phyloP scores from a whole-genome alignment of 805 yeast genomes.

The Ogataea paradorogensis region DNA sequence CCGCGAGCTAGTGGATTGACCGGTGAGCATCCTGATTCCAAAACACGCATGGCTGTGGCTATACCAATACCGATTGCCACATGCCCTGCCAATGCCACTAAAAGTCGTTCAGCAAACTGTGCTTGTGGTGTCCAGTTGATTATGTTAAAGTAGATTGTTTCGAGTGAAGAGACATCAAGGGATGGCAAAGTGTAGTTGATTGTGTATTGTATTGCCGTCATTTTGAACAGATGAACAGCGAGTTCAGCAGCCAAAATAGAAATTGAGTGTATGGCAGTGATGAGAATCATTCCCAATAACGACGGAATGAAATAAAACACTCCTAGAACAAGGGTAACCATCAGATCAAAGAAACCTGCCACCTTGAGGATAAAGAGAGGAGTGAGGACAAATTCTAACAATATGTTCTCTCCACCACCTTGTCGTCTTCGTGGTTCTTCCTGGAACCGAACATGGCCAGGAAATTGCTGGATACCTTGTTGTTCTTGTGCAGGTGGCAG shows the following conservation, averaged over 20 bases:
- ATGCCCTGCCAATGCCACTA: conserved; percentile 23
- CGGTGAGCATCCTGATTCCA: conserved; percentile 32
- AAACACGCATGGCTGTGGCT: conserved; percentile 19
- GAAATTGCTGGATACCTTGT: background rate
- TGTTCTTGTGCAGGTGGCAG: background rate
- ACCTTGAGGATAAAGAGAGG: conserved; percentile 16
- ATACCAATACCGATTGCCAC: conserved; percentile 8
- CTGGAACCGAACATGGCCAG: conserved; percentile 1
- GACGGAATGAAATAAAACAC: conserved; percentile 27
- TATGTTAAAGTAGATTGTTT: conserved; percentile 14
- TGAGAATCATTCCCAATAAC: conserved; percentile 22
- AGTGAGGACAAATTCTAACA: conserved; percentile 15
- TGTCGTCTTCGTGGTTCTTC: conserved; percentile 11
- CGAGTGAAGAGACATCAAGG: conserved; percentile 6
- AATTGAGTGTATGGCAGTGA: conserved; percentile 15
- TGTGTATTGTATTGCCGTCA: background rate
- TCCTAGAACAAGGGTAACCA: conserved; percentile 21
- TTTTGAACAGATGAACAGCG: background rate
- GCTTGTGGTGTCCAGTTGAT: conserved; percentile 25
- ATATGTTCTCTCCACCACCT: conserved; percentile 12
- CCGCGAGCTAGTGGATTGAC: conserved; percentile 47
- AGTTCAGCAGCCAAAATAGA: background rate
- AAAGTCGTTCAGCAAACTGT: conserved; percentile 16
- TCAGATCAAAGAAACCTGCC: conserved; percentile 23
- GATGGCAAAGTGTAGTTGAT: background rate